phyloP scores from a whole-genome alignment of 805 yeast genomes.

The Metschnikowia henanensis region DNA sequence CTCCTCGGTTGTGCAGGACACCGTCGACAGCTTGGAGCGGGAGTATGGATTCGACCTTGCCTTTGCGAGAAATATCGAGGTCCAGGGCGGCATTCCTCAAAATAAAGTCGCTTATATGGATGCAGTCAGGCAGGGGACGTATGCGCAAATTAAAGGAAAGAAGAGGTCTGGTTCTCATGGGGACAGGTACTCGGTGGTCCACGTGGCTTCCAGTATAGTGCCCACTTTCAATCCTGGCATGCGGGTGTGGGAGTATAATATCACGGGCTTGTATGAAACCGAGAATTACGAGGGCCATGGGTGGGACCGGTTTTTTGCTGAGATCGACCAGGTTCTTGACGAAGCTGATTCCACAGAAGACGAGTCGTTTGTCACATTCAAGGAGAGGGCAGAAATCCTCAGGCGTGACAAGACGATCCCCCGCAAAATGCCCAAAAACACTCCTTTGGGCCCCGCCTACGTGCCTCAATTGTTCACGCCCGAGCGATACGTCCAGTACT shows the following conservation, averaged over 20 bases:
- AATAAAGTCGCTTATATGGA: constrained; percentile 68
- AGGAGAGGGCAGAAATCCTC: constrained; percentile 21
- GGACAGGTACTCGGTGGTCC: constrained; percentile 68
- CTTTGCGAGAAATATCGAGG: constrained; percentile 22
- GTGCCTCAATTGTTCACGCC: constrained; percentile 73
- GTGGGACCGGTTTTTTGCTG: constrained; percentile 60
- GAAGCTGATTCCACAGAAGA: not conserved
- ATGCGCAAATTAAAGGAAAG: constrained; percentile 48
- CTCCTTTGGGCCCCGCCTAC: constrained; percentile 75
- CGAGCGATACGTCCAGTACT: constrained; percentile 69
- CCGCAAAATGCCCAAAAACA: constrained; percentile 51
- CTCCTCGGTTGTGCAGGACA: constrained; percentile 13
- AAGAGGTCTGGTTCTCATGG: constrained; percentile 42
- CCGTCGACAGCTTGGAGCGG: constrained; percentile 14
- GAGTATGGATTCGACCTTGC: constrained; percentile 14
- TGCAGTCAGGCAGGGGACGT: constrained; percentile 50
- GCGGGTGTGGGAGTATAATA: constrained; percentile 85
- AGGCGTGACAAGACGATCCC: constrained; percentile 62
- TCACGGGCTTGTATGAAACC: constrained; percentile 47
- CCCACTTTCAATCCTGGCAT: constrained; percentile 86
- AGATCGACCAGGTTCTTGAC: constrained; percentile 6
- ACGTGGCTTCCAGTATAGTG: constrained; percentile 70
- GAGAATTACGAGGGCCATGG: constrained; percentile 33
- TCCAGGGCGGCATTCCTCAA: constrained; percentile 63
- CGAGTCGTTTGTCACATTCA: constrained; percentile 4